Evolutionary conservation across 495 filamentous ascomycete genomes (phyloP), one percentile per base, ranked within the genome.

Genomic region (Penicillium canariense): DNA sequence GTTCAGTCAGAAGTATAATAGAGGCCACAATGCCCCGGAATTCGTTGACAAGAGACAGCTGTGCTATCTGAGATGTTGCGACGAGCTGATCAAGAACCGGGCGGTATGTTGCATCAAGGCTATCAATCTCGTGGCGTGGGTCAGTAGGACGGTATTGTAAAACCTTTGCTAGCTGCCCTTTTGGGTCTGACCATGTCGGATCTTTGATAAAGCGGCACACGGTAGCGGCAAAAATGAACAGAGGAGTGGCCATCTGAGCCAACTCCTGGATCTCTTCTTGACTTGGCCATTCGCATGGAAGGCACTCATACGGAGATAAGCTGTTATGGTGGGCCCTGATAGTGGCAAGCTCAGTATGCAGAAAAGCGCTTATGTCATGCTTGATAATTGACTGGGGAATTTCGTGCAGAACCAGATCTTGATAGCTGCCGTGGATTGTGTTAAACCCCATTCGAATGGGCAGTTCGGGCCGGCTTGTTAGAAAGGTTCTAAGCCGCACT

Each of bases 391-490:
- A 6, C 9, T 53, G 32, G 10, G 56, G 54, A 7, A 68, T 35
- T 7, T 68, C 50, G 44, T 71, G 58, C 5, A 74, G 68, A 15
- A 53, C 28, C 3, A 72, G 20, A 18, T 69, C 48, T 11, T 68
- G 48, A 48, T 67, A 54, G 5, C 54, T 40, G 22, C 57, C 48
- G 0, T 42, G 5, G 25, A 66, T 66, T 1, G 55, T 11, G n/a
- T 27, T 7, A 46, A 76, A 73, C 0, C 67, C 69, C 11, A 62
- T 61, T 2, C 66, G 62, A 43, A 81, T 72, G 1, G 71, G 68
- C 5, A 77, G 53, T 51, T 82, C 74, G 23, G 78, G 78, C 48
- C 79, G 61, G 43, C 78, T 74, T 2, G 72, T 76, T 17, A 77
- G 4, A 11, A 76, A 74, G 2, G 72, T 22, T 1, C 61, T 52